Evolutionary conservation across 2,329 filamentous ascomycete genomes (phyloP), one percentile per base, ranked within the genome.

Genomic region (Cladophialophora immunda): DNA sequence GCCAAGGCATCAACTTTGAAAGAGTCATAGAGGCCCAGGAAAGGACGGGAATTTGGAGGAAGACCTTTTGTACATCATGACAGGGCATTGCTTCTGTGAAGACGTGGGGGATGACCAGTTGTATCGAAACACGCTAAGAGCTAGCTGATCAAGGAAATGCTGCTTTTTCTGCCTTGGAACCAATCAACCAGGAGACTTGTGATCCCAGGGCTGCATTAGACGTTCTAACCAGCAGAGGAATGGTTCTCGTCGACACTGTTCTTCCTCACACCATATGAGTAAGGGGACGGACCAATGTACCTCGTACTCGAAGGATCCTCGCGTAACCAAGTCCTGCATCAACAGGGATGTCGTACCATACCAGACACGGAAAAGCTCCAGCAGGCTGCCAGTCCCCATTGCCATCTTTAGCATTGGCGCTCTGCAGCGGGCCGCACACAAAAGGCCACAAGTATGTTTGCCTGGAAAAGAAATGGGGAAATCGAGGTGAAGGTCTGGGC

Each of bases 1-100:
- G 65, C 62, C 64, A 64, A 66, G 59, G 63, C 68, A 66, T 58
- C 62, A 58, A 63, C 45, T 22, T 45, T 54, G 19, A 61, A 41
- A 30, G n/a, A 53, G 45, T 61, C 19, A 30, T 54, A 38, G 58
- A 54, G 29, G 27, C 3, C 19, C n/a, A 32, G 45, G 15, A 19
- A 30, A 27, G 41, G 30, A 22, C 3, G 17, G 30, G 3, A 27
- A 38, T 27, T 32, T 22, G 47, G 19, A 53, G 45, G n/a, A 34
- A 36, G 3, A 27, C 13, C 32, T 58, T 32, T 32, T 68, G 66
- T 58, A 68, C 62, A 65, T 45, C n/a, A 57, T 34, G 22, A 38
- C 59, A 34, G 52, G 15, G n/a, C 7, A 17, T 30, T 38, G 57
- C 29, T 59, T 59, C 17, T 30, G 45, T 15, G 6, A 13, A 11